Conservation (phyloP, 192 early-diverging fungal genomes). For the Entomortierella beljakovae region DNA sequence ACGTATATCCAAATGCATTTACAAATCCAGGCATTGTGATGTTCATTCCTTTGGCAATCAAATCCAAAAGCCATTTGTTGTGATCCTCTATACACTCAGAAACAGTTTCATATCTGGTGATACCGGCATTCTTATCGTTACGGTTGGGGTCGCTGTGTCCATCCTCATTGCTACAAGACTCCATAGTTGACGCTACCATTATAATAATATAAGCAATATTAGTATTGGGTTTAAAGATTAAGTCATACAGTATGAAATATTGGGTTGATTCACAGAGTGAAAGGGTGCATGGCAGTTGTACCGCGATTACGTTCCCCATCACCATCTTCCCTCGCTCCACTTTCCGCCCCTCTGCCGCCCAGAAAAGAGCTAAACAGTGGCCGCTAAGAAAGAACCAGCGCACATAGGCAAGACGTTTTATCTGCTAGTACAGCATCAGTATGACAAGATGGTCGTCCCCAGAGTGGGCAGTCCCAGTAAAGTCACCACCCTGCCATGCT, state of each 20-base stretch:
- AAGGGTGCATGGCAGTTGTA: no score
- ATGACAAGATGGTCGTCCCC: not conserved
- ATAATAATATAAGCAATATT: not conserved
- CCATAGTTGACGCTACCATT: not conserved
- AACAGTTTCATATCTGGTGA: not conserved
- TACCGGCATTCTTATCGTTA: not conserved
- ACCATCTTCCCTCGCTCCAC: no score
- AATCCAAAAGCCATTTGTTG: conserved; percentile 15
- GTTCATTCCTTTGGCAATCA: conserved; percentile 14
- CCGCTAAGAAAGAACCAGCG: not conserved
- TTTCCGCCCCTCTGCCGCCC: conserved; percentile 12
- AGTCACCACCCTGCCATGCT: conserved; percentile 6
- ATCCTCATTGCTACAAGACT: conserved; percentile 6
- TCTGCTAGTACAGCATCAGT: not conserved
- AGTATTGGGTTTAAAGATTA: no score
- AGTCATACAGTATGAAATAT: no score
- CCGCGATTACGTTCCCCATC: no score
- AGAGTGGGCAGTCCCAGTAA: not conserved
- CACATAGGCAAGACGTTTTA: not conserved
- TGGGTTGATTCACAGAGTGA: no score
- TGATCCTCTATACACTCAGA: conserved; percentile 6
- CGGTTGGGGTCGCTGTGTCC: conserved; percentile 3
- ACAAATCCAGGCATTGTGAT: conserved; percentile 21
- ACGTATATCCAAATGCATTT: conserved; percentile 6
- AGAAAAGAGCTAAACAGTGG: conserved; percentile 2